Evolutionary conservation across 345 rosid species (phyloP), one percentile per base, ranked within the genome.

Genomic region (Anastatica hierochuntica): DNA sequence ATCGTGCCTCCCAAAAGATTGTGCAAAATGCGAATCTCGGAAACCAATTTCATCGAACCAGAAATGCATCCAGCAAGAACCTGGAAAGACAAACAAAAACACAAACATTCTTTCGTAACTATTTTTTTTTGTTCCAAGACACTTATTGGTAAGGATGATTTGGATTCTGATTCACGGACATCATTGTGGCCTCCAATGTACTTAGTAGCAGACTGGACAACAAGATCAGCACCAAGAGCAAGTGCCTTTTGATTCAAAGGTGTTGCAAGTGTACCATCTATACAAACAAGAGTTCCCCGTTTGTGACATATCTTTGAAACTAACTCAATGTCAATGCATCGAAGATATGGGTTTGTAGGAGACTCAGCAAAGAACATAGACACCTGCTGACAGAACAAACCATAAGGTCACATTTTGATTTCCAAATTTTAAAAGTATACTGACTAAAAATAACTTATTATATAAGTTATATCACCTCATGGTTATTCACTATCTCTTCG

Each of bases 181-280:
- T 90, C 96, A 66, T 80, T 90, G 56, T 90, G 98, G 7, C 98
- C 98, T 29, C 82, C 96, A 52, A 87, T 76, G 68, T 72, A 90
- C 69, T 87, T 90, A 17, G 98, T 80, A 49, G 79, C 87, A 58
- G 98, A 90, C 14, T 90, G 96, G 51, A 87, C 18, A 49, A 82
- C 71, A 52, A 90, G 82, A 82, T 90, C 98, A 62, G 98, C 92
- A 48, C 92, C 98, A 61, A 82, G 85, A 11, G 89, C 76, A 53
- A 90, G 82, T 8, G 84, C 88, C 63, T 86, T 90, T 58, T 90
- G 97, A 62, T 90, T 90, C 53, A 90, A 57, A 62, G 94, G 88
- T 50, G 97, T 81, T 30, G 94, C 97, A 66, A 85, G 62, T 56
- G 98, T 84, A 60, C 87, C 84, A 44, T 90, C 98, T 37, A 87